Conservation (phyloP, 306 rosid genomes). For the Glycine latifolia region DNA sequence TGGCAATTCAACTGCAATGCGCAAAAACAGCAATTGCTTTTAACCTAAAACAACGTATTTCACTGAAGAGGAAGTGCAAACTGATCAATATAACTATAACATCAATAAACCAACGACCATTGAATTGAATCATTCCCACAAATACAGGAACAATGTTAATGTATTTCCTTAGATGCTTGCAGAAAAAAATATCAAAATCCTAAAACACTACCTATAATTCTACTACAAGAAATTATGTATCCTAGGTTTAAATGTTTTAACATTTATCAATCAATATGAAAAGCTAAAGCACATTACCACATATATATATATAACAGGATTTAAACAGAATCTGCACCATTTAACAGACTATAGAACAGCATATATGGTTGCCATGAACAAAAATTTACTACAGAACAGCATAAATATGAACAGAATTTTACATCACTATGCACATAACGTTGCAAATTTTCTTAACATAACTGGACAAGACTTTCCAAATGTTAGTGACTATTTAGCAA, state of each 20-base stretch:
- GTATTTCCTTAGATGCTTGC: background rate
- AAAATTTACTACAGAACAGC: background rate
- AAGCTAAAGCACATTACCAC: background rate
- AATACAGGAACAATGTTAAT: background rate
- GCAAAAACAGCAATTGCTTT: background rate
- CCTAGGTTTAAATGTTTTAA: background rate
- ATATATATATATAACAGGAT: background rate
- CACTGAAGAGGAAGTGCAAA: background rate
- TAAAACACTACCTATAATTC: background rate
- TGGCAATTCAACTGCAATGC: background rate
- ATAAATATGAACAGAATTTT: constrained; percentile 11
- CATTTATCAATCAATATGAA: background rate
- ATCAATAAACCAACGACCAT: background rate
- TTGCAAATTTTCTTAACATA: constrained; percentile 4
- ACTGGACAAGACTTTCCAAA: constrained; percentile 22
- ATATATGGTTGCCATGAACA: background rate
- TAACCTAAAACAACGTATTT: background rate
- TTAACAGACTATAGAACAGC: background rate
- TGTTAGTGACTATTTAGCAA: background rate
- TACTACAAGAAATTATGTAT: background rate
- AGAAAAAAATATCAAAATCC: background rate
- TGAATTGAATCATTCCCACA: constrained; percentile 6
- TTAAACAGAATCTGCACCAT: background rate
- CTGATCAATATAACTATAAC: background rate
- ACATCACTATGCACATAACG: background rate